A percentile compares a stretch with the other conserved stretches of the same genome.
These are phyloP conservation scores for Byssothecium circinans DNA, from an alignment of 2,329 filamentous ascomycete genomes.

Conservation along the genomic window DNA sequence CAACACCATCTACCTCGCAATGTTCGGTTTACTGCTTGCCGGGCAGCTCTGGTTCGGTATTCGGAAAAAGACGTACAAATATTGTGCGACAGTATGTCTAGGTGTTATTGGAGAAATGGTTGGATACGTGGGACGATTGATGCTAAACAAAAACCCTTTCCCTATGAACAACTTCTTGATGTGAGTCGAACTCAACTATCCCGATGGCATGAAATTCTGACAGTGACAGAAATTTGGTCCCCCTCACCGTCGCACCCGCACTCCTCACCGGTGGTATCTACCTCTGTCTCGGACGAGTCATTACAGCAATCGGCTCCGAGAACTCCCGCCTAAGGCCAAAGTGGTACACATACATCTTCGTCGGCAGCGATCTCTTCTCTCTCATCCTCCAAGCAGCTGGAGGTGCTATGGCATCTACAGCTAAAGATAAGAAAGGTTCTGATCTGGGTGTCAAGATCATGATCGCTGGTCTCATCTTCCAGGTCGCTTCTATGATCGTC, in stretches of 20 bases:
- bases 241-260: constrained; percentile 58
- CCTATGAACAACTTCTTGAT: constrained; percentile 52
- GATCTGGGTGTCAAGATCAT: constrained; percentile 56
- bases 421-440: constrained; percentile 42
- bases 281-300: constrained; percentile 57
- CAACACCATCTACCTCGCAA: constrained; percentile 54
- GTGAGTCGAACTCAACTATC: constrained; percentile 35
- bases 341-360: constrained; percentile 60
- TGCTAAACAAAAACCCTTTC: constrained; percentile 57
- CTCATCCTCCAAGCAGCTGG: constrained; percentile 60
- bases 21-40: constrained; percentile 51
- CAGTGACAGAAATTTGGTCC: constrained; percentile 52
- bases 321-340: constrained; percentile 29
- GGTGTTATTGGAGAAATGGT: constrained; percentile 56
- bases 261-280: constrained; percentile 59
- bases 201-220: constrained; percentile 6
- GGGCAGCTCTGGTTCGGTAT: constrained; percentile 54
- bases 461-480: constrained; percentile 58
- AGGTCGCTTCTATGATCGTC: constrained; percentile 55
- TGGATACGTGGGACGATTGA: constrained; percentile 58
- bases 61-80: constrained; percentile 56
- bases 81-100: constrained; percentile 49
- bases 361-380: constrained; percentile 58
- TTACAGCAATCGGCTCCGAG: constrained; percentile 51
- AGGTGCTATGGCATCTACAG: constrained; percentile 58